phyloP scores from a whole-genome alignment of 768 basidiomycete genomes.

The Clathrus columnatus region DNA sequence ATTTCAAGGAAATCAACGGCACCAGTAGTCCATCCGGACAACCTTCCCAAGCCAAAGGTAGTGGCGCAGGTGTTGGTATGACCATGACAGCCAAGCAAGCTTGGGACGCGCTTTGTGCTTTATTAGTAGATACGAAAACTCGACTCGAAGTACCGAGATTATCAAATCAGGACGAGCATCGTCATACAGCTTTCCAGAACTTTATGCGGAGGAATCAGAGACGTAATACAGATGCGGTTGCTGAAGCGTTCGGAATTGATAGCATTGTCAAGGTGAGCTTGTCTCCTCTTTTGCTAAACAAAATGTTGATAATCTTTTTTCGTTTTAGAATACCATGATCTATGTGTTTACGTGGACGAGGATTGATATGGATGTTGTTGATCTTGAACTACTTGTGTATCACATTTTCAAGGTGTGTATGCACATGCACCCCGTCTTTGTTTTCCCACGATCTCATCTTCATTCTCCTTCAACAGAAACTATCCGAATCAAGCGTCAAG shows the following conservation, averaged over 20 bases:
- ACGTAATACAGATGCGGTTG: conserved; percentile 49
- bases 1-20: conserved; percentile 1
- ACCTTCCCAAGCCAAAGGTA: too few relatives aligned
- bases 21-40: too few relatives aligned
- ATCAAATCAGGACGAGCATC: conserved; percentile 24
- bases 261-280: conserved; percentile 35
- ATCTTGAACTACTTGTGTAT: conserved; percentile 70
- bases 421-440: neutral
- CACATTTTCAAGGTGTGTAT: conserved; percentile 61
- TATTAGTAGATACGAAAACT: conserved; percentile 70
- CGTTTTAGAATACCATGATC: neutral
- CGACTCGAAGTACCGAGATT: conserved; percentile 41
- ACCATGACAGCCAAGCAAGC: conserved; percentile 62
- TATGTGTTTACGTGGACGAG: conserved; percentile 60
- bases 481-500: conserved; percentile 32
- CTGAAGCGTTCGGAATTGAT: conserved; percentile 55
- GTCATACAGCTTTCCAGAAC: conserved; percentile 59
- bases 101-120: conserved; percentile 73
- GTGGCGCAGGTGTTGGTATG: conserved; percentile 25
- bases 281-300: conserved; percentile 13
- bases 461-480: neutral
- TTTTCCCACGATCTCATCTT: neutral
- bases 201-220: conserved; percentile 60
- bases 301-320: neutral
- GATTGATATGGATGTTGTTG: conserved; percentile 70